phyloP scores from a whole-genome alignment of 495 filamentous ascomycete species.

The Margaritispora aquatica region DNA sequence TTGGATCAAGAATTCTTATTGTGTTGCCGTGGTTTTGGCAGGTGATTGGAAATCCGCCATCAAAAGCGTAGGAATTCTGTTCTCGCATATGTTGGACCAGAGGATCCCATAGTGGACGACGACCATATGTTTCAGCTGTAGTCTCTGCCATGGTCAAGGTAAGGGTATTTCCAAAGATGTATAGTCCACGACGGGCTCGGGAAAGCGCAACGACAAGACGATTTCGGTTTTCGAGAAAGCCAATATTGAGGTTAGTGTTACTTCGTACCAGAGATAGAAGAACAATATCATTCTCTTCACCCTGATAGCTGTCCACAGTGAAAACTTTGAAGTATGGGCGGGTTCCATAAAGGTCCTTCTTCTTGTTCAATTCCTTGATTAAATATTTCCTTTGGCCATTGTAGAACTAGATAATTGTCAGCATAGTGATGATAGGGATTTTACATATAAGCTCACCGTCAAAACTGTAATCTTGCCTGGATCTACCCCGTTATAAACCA shows the following conservation, averaged over 20 bases:
- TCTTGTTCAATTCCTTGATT: conserved; percentile 41
- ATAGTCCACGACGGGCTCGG: conserved; percentile 78
- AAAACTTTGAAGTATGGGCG: conserved; percentile 53
- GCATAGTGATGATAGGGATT: background rate
- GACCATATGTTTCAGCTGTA: background rate
- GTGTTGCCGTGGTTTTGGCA: conserved; percentile 32
- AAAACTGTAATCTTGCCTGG: conserved; percentile 68
- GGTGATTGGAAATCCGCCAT: conserved; percentile 25
- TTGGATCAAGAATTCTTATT: conserved; percentile 27
- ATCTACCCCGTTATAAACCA: conserved; percentile 58
- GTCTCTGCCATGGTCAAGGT: conserved; percentile 11
- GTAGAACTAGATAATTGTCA: conserved; percentile 51
- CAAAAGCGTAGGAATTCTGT: conserved; percentile 3
- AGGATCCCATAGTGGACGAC: conserved; percentile 30
- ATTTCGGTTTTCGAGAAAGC: conserved; percentile 70
- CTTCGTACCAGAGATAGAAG: conserved; percentile 81
- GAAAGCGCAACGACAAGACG: conserved; percentile 85
- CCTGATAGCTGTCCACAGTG: conserved; percentile 92
- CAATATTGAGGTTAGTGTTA: conserved; percentile 47
- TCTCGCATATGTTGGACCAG: conserved; percentile 1
- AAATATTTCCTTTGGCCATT: conserved; percentile 74
- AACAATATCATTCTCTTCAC: conserved; percentile 87
- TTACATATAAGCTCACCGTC: conserved; percentile 34
- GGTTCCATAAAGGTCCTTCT: conserved; percentile 39
- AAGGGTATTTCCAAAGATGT: conserved; percentile 69